These are phyloP conservation scores for Penicillium simplicissimum DNA, from an alignment of 495 filamentous ascomycete genomes.

Conservation along the genomic window DNA sequence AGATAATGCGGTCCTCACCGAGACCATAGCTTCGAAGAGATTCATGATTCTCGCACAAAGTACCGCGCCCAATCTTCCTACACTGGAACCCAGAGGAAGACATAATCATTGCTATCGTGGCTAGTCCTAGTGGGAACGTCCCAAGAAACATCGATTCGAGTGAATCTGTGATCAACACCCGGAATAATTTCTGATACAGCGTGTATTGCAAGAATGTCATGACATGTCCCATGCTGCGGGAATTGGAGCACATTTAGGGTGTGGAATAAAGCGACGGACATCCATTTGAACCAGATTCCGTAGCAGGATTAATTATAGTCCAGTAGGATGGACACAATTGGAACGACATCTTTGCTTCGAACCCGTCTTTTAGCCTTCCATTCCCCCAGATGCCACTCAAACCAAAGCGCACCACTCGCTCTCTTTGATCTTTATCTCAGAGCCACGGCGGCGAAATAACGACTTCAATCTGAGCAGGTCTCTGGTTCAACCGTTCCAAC, in stretches of 20 bases:
- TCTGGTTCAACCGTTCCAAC: no score
- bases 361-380: neutral
- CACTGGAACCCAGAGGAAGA: constrained; percentile 53
- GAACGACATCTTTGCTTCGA: neutral
- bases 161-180: constrained; percentile 57
- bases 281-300: no score
- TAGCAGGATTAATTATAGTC: no score
- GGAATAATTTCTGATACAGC: constrained; percentile 53
- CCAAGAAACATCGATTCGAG: constrained; percentile 62
- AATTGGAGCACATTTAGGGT: constrained; percentile 57
- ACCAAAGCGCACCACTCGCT: no score
- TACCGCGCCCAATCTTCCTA: constrained; percentile 46
- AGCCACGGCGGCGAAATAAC: no score
- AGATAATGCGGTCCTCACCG: constrained; percentile 49
- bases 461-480: no score
- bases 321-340: constrained; percentile 60
- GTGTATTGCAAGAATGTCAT: constrained; percentile 56
- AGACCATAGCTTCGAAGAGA: constrained; percentile 55
- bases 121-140: constrained; percentile 63
- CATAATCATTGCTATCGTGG: constrained; percentile 61
- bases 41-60: constrained; percentile 59
- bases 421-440: no score
- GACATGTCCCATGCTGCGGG: constrained; percentile 24
- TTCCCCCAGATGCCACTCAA: constrained; percentile 7
- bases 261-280: constrained; percentile 56